Percentiles rank a stretch among this genome's conserved stretches.
These are phyloP conservation scores for Westerdykella sp. DNA, from an alignment of 2,329 filamentous ascomycete species.

Conservation along the genomic window DNA sequence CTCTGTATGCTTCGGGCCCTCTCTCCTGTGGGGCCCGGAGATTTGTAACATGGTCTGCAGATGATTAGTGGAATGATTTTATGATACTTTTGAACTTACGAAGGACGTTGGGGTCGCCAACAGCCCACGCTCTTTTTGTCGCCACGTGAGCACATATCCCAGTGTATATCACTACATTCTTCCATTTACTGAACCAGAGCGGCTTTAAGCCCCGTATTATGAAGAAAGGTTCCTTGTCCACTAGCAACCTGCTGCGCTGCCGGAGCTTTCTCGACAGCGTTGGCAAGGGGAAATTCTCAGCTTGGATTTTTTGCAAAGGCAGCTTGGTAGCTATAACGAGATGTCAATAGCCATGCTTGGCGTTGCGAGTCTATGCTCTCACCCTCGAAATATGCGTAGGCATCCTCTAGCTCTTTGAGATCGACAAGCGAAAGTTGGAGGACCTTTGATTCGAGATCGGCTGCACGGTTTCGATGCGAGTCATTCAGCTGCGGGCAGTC, in stretches of 20 bases:
- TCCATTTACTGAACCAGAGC: slow-evolving; percentile 3
- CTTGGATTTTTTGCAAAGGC: slow-evolving; percentile 1
- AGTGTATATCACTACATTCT: slow-evolving; percentile 4
- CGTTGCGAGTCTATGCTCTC: no score
- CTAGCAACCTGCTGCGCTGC: not conserved
- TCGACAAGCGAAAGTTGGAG: slow-evolving; percentile 4
- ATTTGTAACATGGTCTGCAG: slow-evolving; percentile 3
- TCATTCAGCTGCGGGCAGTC: not conserved
- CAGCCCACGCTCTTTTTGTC: slow-evolving; percentile 2
- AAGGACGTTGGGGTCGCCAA: slow-evolving; percentile 3
- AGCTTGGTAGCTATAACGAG: slow-evolving; percentile 1
- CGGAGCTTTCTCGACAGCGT: slow-evolving; percentile 2
- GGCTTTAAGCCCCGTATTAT: slow-evolving; percentile 4
- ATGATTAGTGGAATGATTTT: not conserved
- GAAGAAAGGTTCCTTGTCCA: slow-evolving; percentile 1
- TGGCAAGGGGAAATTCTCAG: slow-evolving; percentile 3
- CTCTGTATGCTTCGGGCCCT: not conserved
- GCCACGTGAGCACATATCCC: slow-evolving; percentile 2
- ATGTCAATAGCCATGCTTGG: not conserved
- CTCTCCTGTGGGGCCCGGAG: not conserved
- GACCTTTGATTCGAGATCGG: not conserved
- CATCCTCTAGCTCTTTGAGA: slow-evolving; percentile 3
- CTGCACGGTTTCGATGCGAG: not conserved
- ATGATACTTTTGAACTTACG: not conserved
- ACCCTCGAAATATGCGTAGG: slow-evolving; percentile 1